Conservation (phyloP, 2,329 filamentous ascomycete species). For the Fusarium zealandicum region DNA sequence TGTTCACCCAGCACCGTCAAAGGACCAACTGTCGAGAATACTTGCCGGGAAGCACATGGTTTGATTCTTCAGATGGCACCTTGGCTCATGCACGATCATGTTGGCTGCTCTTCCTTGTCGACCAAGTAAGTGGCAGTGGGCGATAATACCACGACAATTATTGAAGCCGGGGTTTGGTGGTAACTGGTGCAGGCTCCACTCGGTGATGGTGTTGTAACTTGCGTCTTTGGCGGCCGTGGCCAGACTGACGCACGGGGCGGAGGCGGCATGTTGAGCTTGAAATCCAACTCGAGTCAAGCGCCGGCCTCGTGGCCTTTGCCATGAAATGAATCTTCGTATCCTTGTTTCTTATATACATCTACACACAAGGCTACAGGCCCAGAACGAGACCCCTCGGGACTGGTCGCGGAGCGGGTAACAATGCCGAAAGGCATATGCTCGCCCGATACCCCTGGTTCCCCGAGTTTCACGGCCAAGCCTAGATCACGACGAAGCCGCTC, state of each 20-base stretch:
- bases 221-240: background rate
- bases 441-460: background rate
- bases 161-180: background rate
- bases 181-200: conserved; percentile 5
- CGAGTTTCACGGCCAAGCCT: background rate
- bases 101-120: background rate
- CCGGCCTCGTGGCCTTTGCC: conserved; percentile 3
- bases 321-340: conserved; percentile 20
- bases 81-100: background rate
- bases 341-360: background rate
- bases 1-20: background rate
- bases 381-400: background rate
- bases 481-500: conserved; percentile 9
- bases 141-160: too few relatives aligned
- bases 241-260: conserved; percentile 3
- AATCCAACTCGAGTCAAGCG: conserved; percentile 7
- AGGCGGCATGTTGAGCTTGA: conserved; percentile 4
- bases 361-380: too few relatives aligned
- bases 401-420: background rate
- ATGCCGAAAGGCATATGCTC: conserved; percentile 1
- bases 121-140: background rate
- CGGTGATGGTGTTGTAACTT: background rate
- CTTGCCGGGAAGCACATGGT: background rate
- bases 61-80: background rate
- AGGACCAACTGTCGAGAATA: background rate